These are phyloP conservation scores for Phylloporus rhodoxanthus DNA, from an alignment of 768 basidiomycete genomes.

Conservation along the genomic window DNA sequence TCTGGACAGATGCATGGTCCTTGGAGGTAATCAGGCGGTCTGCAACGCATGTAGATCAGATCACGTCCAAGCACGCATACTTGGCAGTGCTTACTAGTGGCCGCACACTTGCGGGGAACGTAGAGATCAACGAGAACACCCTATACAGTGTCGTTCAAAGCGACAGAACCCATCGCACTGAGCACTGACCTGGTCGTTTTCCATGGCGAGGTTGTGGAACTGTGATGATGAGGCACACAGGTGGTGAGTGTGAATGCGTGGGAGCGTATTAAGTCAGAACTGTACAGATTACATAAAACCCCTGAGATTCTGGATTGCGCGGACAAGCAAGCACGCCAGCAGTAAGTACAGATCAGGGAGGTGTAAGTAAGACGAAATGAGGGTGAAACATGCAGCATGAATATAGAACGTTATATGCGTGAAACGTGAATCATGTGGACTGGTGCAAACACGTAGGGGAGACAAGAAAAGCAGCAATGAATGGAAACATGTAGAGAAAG, in stretches of 20 bases:
- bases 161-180: background rate
- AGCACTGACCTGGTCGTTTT: conserved; percentile 79
- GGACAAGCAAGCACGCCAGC: no score
- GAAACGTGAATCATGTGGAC: conserved; percentile 16
- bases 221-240: background rate
- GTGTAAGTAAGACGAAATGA: background rate
- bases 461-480: conserved; percentile 22
- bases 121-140: conserved; percentile 99
- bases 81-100: conserved; percentile 68
- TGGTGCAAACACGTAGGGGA: conserved; percentile 13
- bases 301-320: background rate
- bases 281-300: conserved; percentile 21
- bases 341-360: no score
- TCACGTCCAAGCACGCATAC: background rate
- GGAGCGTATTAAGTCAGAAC: conserved; percentile 25
- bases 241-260: conserved; percentile 19
- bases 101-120: conserved; percentile 98
- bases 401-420: conserved; percentile 12
- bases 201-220: conserved; percentile 48
- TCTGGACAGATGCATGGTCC: conserved; percentile 98
- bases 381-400: conserved; percentile 6
- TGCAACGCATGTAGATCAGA: conserved; percentile 27
- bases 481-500: conserved; percentile 12
- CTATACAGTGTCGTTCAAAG: conserved; percentile 34
- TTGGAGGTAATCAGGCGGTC: conserved; percentile 98